Percentiles rank a stretch among this genome's conserved stretches.
These are phyloP conservation scores for Parachlorella kessleri DNA, from an alignment of 139 green algal species.

Conservation along the genomic window DNA sequence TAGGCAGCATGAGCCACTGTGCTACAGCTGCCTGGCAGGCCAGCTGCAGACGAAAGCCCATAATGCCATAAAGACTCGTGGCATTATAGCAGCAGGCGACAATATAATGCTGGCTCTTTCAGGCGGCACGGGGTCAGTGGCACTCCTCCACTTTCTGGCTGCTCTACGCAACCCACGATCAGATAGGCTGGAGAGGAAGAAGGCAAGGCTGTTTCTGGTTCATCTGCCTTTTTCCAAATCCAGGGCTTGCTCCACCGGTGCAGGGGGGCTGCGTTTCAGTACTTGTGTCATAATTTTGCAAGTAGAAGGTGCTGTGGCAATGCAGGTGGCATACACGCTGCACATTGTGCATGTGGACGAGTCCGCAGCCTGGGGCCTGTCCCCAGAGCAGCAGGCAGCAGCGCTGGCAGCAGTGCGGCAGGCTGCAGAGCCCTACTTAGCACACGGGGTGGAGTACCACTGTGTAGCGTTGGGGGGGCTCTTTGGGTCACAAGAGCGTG, in stretches of 20 bases:
- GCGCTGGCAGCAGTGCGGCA: neutral
- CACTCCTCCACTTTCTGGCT: constrained; percentile 50
- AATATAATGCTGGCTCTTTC: constrained; percentile 60
- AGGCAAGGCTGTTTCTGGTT: no score
- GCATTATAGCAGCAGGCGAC: constrained; percentile 47
- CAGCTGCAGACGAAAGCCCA: constrained; percentile 45
- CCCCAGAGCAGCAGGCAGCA: neutral
- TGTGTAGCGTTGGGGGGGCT: constrained; percentile 45
- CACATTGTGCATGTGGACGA: constrained; percentile 57
- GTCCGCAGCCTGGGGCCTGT: neutral
- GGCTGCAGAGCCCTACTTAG: constrained; percentile 1
- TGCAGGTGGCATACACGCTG: constrained; percentile 52
- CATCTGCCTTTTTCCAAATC: no score
- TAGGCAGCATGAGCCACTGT: constrained; percentile 60
- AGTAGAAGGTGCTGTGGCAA: neutral
- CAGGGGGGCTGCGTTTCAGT: no score
- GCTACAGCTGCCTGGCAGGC: constrained; percentile 53
- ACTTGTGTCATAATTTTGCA: no score
- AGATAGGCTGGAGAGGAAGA: constrained; percentile 48
- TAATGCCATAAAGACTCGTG: constrained; percentile 35
- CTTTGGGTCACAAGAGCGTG: constrained; percentile 24
- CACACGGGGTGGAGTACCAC: constrained; percentile 17
- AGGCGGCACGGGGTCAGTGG: constrained; percentile 47
- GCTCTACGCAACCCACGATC: constrained; percentile 44
- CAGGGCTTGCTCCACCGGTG: no score